phyloP scores from a whole-genome alignment of 164 flowering plant genomes.

The Aristolochia californica region DNA sequence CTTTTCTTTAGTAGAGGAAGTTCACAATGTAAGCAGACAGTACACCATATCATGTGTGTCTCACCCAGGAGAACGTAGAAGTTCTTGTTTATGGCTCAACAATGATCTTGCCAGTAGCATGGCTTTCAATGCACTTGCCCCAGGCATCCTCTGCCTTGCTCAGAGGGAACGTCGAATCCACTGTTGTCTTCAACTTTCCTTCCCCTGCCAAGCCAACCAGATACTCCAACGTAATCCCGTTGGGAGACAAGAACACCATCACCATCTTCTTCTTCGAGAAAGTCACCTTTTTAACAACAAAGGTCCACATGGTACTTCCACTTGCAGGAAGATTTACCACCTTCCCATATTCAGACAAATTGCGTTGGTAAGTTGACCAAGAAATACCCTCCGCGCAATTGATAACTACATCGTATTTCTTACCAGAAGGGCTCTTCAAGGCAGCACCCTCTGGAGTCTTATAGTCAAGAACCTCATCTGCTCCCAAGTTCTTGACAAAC shows the following conservation, averaged over 20 bases:
- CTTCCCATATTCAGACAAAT: conserved; percentile 31
- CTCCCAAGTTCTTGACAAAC: conserved; percentile 34
- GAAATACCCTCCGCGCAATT: conserved; percentile 34
- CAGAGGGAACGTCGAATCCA: conserved; percentile 10
- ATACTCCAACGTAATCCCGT: conserved; percentile 15
- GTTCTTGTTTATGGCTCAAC: conserved; percentile 2
- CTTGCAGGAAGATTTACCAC: conserved; percentile 42
- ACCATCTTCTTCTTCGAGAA: conserved; percentile 42
- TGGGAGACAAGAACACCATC: conserved; percentile 20
- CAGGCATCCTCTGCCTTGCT: conserved; percentile 15
- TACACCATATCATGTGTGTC: no score
- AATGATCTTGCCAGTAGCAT: conserved; percentile 16
- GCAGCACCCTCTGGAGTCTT: conserved; percentile 40
- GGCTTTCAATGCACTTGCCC: conserved; percentile 13
- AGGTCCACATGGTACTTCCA: conserved; percentile 20
- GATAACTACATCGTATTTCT: conserved; percentile 41
- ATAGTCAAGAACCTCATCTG: conserved; percentile 44
- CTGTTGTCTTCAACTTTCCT: conserved; percentile 12
- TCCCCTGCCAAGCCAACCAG: conserved; percentile 8
- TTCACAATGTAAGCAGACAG: no score
- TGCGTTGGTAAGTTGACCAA: conserved; percentile 23
- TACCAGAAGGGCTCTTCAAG: conserved; percentile 45
- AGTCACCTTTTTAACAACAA: conserved; percentile 32
- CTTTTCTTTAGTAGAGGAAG: no score
- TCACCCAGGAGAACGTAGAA: no score